Percentiles rank a stretch among this genome's conserved stretches.
phyloP scores from a whole-genome alignment of 169 alveolate species.

The Besnoitia besnoiti region DNA sequence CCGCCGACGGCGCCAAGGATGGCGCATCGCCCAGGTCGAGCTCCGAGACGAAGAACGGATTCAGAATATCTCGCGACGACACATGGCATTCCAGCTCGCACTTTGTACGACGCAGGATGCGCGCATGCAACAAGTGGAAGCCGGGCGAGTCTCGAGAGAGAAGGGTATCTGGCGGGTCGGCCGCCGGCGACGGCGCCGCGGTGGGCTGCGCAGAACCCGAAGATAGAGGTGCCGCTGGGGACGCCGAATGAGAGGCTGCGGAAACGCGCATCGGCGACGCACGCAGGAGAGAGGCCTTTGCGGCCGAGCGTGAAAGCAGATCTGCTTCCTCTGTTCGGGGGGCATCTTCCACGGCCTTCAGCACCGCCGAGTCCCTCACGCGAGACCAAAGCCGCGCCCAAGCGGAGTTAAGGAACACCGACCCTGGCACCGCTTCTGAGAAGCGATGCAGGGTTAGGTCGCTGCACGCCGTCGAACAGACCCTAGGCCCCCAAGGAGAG shows the following conservation, averaged over 20 bases:
- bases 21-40: neutral
- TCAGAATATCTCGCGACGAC: neutral
- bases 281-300: no score
- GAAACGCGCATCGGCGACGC: no score
- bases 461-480: no score
- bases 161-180: neutral
- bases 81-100: constrained; percentile 26
- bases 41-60: neutral
- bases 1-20: no score
- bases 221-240: neutral
- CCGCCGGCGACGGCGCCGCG: neutral
- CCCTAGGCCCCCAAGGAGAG: no score
- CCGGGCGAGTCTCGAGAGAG: neutral
- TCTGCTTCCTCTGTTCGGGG: no score
- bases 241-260: no score
- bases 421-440: neutral
- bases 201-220: neutral
- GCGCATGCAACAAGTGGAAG: neutral
- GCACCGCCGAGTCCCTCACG: neutral
- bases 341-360: no score
- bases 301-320: no score
- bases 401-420: neutral
- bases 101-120: neutral
- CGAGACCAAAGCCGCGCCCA: neutral
- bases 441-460: no score